Percentiles rank a stretch among this genome's conserved stretches.
phyloP scores from a whole-genome alignment of 192 early-diverging fungal species.

The Coemansia sp. region DNA sequence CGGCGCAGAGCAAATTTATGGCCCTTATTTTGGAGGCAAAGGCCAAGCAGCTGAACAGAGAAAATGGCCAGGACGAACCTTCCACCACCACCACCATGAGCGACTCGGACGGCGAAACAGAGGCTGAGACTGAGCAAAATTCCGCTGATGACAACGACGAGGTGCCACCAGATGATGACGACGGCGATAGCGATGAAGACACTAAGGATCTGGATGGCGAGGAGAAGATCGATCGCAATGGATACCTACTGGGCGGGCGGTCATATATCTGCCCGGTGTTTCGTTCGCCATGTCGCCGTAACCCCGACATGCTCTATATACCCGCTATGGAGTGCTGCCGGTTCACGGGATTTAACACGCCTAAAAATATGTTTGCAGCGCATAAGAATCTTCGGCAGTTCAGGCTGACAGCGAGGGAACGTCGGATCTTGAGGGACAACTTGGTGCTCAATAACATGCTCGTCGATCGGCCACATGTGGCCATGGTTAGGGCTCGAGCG shows the following conservation, averaged over 20 bases:
- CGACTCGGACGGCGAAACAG: not conserved
- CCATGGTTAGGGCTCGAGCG: not conserved
- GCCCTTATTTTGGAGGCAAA: not conserved
- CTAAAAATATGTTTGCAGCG: not conserved
- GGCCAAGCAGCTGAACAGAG: not conserved
- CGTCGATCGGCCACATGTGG: not conserved
- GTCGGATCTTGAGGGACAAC: not conserved
- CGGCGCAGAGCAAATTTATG: not conserved
- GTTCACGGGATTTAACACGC: not conserved
- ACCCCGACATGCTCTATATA: not conserved
- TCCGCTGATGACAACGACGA: not conserved
- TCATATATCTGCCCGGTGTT: slow-evolving; percentile 1
- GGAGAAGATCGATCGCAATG: not conserved
- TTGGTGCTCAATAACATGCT: not conserved
- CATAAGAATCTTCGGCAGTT: not conserved
- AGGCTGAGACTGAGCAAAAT: not conserved
- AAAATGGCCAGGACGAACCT: not conserved
- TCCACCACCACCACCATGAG: not conserved
- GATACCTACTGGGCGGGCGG: not conserved
- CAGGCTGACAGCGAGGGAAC: not conserved
- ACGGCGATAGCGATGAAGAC: not conserved
- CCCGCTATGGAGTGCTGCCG: not conserved
- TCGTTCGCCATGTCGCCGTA: not conserved
- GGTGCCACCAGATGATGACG: not conserved
- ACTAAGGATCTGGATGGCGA: not conserved